These are phyloP conservation scores for Lindgomyces ingoldianus DNA, from an alignment of 495 filamentous ascomycete genomes.

Conservation along the genomic window DNA sequence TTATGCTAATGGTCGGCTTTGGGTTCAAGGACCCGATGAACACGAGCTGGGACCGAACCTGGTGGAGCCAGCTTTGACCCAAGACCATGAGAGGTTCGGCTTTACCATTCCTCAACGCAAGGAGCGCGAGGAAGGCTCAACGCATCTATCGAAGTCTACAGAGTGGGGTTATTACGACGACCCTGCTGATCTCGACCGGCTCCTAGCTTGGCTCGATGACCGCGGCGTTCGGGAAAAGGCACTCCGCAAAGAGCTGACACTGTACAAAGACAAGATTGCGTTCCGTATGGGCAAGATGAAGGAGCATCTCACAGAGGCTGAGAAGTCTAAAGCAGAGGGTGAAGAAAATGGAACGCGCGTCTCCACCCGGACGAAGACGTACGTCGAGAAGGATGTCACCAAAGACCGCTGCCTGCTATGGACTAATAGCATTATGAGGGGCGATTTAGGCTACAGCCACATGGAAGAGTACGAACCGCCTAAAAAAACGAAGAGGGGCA, in stretches of 20 bases:
- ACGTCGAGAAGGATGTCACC: conserved; percentile 56
- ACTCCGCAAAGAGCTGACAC: conserved; percentile 78
- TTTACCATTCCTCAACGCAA: conserved; percentile 85
- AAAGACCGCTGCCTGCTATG: conserved; percentile 75
- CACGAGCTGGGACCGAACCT: conserved; percentile 84
- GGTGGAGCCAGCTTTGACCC: conserved; percentile 62
- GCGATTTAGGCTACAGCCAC: conserved; percentile 80
- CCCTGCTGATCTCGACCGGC: conserved; percentile 68
- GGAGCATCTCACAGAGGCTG: conserved; percentile 62
- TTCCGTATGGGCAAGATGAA: conserved; percentile 77
- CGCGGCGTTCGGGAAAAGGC: conserved; percentile 81
- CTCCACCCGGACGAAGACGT: conserved; percentile 57
- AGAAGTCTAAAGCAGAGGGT: conserved; percentile 55
- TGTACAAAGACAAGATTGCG: conserved; percentile 74
- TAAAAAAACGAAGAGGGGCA: conserved; percentile 52
- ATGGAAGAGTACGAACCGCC: conserved; percentile 70
- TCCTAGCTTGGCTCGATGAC: conserved; percentile 85
- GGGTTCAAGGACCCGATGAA: conserved; percentile 94
- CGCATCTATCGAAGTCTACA: conserved; percentile 70
- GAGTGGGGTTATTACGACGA: conserved; percentile 94
- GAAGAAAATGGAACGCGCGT: conserved; percentile 62
- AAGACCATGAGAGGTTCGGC: conserved; percentile 65
- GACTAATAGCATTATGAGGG: conserved; percentile 75
- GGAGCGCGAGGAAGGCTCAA: conserved; percentile 79
- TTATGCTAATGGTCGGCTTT: conserved; percentile 92